Percentiles rank a stretch among this genome's conserved stretches.
Conservation (phyloP, 768 basidiomycete genomes). For the Punctularia strigosozonata region DNA sequence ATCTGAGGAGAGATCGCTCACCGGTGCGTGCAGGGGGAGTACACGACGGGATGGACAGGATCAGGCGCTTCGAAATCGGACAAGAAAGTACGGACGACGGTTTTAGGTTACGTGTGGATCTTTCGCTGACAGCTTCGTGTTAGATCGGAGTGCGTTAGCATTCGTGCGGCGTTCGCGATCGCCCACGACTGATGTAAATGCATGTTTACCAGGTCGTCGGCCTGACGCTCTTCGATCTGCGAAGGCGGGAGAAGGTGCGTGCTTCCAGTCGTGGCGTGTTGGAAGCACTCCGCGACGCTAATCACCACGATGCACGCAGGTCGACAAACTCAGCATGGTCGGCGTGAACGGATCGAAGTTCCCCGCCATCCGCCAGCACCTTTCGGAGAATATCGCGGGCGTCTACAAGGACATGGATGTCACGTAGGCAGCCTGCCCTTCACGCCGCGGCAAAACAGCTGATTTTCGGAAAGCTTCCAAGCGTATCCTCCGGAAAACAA, state of each 20-base stretch:
- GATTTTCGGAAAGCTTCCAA: conserved; percentile 44
- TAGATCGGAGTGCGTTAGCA: conserved; percentile 69
- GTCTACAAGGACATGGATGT: conserved; percentile 85
- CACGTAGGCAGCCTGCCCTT: conserved; percentile 33
- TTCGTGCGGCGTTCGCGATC: no score
- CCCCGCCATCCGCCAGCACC: conserved; percentile 72
- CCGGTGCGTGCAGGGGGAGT: conserved; percentile 49
- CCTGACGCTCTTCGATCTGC: conserved; percentile 81
- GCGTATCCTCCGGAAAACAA: conserved; percentile 63
- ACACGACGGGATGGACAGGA: conserved; percentile 90
- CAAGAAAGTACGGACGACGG: conserved; percentile 56
- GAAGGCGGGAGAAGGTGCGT: conserved; percentile 65
- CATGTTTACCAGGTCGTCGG: conserved; percentile 78
- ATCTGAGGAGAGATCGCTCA: background rate
- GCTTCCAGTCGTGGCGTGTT: background rate
- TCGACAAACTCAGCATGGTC: conserved; percentile 73
- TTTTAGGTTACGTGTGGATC: conserved; percentile 3
- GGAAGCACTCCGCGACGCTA: conserved; percentile 3
- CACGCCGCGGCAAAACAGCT: background rate
- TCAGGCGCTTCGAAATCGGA: conserved; percentile 90
- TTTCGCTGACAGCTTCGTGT: conserved; percentile 2
- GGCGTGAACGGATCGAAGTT: conserved; percentile 85
- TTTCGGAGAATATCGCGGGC: conserved; percentile 69
- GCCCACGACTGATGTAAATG: no score
- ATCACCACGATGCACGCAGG: conserved; percentile 24